phyloP scores from a whole-genome alignment of 768 basidiomycete genomes.

The Trametes meyenii region DNA sequence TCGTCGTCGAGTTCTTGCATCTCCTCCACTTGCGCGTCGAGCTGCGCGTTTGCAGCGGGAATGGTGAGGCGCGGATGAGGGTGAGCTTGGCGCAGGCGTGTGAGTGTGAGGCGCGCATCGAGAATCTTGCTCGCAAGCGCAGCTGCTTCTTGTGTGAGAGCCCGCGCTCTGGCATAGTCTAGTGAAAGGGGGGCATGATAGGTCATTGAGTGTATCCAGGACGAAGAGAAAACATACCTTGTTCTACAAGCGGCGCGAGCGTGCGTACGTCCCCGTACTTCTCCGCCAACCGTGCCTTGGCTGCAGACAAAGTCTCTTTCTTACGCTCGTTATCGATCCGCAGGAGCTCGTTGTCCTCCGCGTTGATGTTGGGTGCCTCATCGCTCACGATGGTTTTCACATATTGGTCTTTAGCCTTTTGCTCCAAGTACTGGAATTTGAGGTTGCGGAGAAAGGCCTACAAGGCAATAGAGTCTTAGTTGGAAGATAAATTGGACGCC shows the following conservation, averaged over 20 bases:
- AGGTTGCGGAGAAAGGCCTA: conserved; percentile 78
- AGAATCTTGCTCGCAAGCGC: conserved; percentile 75
- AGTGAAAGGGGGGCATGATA: background rate
- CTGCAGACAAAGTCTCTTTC: conserved; percentile 66
- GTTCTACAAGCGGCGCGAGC: conserved; percentile 68
- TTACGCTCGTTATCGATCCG: conserved; percentile 63
- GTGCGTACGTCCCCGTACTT: conserved; percentile 63
- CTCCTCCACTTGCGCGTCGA: conserved; percentile 74
- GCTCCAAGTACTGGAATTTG: conserved; percentile 88
- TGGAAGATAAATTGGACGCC: background rate
- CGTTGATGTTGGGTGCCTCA: conserved; percentile 79
- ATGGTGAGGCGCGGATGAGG: conserved; percentile 82
- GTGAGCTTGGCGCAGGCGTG: conserved; percentile 79
- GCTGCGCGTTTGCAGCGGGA: conserved; percentile 68
- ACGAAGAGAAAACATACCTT: conserved; percentile 44
- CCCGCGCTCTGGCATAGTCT: conserved; percentile 66
- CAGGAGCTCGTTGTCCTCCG: conserved; percentile 76
- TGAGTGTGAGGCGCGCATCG: conserved; percentile 78
- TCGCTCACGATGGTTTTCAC: conserved; percentile 85
- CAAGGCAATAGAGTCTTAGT: background rate
- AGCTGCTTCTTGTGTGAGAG: conserved; percentile 55
- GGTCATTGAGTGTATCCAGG: background rate
- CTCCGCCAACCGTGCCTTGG: conserved; percentile 64
- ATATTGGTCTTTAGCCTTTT: conserved; percentile 89
- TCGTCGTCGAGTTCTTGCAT: conserved; percentile 79